phyloP scores from a whole-genome alignment of 2,329 filamentous ascomycete species.

The Monilinia laxa region DNA sequence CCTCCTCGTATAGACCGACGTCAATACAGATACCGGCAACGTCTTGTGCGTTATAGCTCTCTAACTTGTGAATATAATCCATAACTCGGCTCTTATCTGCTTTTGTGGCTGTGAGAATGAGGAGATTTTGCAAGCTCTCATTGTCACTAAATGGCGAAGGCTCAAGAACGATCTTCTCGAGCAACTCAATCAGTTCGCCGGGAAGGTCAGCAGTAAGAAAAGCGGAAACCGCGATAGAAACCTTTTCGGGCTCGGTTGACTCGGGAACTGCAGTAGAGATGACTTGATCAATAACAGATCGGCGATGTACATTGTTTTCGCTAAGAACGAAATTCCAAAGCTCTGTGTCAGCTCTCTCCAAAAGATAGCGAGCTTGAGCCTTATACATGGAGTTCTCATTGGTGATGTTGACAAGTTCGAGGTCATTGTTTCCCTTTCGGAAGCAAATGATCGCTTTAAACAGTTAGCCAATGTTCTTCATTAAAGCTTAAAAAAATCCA shows the following conservation, averaged over 20 bases:
- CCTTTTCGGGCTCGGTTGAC: conserved; percentile 88
- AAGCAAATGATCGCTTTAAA: conserved; percentile 66
- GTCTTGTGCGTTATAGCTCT: conserved; percentile 86
- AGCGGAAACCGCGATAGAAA: conserved; percentile 88
- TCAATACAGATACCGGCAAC: conserved; percentile 92
- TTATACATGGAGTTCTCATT: conserved; percentile 99
- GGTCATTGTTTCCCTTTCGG: conserved; percentile 92
- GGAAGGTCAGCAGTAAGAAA: conserved; percentile 91
- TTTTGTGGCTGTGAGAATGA: conserved; percentile 95
- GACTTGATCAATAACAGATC: conserved; percentile 93
- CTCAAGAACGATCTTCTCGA: conserved; percentile 99
- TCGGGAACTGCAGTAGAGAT: conserved; percentile 93
- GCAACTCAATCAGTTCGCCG: conserved; percentile 89
- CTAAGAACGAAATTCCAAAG: conserved; percentile 94
- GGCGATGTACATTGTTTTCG: conserved; percentile 91
- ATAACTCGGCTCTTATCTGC: conserved; percentile 93
- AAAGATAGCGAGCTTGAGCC: conserved; percentile 90
- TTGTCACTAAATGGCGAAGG: conserved; percentile 99
- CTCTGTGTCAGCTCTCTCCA: conserved; percentile 85
- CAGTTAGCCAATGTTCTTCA: not conserved
- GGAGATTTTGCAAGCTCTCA: conserved; percentile 89
- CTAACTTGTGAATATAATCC: conserved; percentile 91
- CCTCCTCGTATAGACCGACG: conserved; percentile 92
- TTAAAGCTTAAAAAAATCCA: not conserved
- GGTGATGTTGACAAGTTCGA: conserved; percentile 95